Conservation (phyloP, 2,329 filamentous ascomycete genomes). For the Chalaropsis ovoidea region DNA sequence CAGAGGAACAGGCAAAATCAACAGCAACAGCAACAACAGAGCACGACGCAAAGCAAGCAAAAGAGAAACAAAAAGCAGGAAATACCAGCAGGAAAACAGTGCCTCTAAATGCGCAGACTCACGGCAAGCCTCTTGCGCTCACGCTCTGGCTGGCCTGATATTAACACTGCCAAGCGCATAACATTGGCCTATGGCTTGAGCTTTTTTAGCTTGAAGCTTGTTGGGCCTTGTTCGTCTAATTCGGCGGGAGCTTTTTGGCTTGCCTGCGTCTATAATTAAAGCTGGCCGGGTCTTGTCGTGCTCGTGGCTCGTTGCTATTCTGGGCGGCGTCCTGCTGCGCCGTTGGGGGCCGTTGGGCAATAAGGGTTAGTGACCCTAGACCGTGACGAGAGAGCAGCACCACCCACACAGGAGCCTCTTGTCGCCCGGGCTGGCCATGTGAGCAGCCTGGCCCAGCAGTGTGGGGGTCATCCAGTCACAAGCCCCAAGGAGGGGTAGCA, state of each 20-base stretch:
- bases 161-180: not conserved
- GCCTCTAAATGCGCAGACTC: not conserved
- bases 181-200: slow-evolving; percentile 9
- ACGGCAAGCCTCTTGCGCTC: not conserved
- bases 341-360: not conserved
- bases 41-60: not conserved
- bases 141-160: too few species aligned
- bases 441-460: too few species aligned
- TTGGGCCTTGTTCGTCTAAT: slow-evolving; percentile 10
- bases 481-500: too few species aligned
- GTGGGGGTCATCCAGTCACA: too few species aligned
- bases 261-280: slow-evolving; percentile 2
- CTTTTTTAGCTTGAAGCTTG: slow-evolving; percentile 13
- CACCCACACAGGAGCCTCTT: not conserved
- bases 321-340: not conserved
- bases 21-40: not conserved
- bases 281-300: not conserved
- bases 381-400: not conserved
- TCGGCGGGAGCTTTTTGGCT: not conserved
- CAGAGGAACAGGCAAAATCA: not conserved
- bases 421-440: too few species aligned
- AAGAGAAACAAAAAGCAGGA: not conserved
- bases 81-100: not conserved
- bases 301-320: slow-evolving; percentile 6
- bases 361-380: not conserved